phyloP scores from a whole-genome alignment of 495 filamentous ascomycete species.

The Durotheca rogersii region DNA sequence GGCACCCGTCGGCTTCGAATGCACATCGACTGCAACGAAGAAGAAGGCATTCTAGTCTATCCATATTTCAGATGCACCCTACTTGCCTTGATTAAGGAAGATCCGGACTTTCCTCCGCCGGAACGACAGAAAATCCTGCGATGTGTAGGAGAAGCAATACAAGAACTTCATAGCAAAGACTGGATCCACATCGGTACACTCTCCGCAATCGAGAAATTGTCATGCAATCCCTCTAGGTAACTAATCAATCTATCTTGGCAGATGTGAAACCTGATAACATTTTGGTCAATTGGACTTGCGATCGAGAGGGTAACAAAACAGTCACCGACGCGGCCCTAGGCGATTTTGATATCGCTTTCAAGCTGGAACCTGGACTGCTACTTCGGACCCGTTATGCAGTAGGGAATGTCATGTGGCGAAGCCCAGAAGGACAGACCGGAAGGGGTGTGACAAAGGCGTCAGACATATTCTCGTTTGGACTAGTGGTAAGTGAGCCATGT shows the following conservation, averaged over 20 bases:
- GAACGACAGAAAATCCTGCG: conserved; percentile 34
- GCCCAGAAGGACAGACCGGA: conserved; percentile 38
- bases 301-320: conserved; percentile 32
- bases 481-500: conserved; percentile 34
- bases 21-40: conserved; percentile 32
- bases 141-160: conserved; percentile 33
- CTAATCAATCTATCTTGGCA: conserved; percentile 29
- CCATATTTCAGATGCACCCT: conserved; percentile 33
- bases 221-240: conserved; percentile 16
- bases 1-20: conserved; percentile 36
- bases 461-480: conserved; percentile 37
- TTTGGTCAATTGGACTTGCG: conserved; percentile 36
- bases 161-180: conserved; percentile 35
- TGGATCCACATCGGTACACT: conserved; percentile 35
- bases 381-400: conserved; percentile 34
- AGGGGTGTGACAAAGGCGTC: conserved; percentile 31
- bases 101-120: conserved; percentile 24
- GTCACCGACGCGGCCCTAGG: conserved; percentile 36
- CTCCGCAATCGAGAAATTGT: conserved; percentile 15
- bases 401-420: conserved; percentile 39
- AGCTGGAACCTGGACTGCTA: conserved; percentile 30
- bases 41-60: conserved; percentile 34
- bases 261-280: conserved; percentile 43
- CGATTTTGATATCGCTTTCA: conserved; percentile 39
- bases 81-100: conserved; percentile 29